phyloP scores from a whole-genome alignment of 2,329 filamentous ascomycete genomes.

The Nigrospora sphaerica region DNA sequence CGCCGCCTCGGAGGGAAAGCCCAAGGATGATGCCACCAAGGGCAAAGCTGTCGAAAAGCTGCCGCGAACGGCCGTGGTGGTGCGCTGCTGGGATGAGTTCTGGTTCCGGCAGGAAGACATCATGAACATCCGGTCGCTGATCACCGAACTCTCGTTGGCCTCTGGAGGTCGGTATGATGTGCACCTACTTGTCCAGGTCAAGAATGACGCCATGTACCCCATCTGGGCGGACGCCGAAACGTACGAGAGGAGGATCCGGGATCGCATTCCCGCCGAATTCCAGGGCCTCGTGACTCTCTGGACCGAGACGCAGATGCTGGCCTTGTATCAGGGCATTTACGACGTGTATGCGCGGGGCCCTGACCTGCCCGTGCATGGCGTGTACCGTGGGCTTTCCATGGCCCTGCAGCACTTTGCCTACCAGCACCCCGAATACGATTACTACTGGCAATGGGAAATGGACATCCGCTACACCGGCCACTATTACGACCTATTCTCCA shows the following conservation, averaged over 20 bases:
- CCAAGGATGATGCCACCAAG: conserved; percentile 2
- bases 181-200: conserved; percentile 79
- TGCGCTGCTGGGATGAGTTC: conserved; percentile 78
- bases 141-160: conserved; percentile 72
- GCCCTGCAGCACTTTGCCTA: conserved; percentile 90
- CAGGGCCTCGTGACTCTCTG: conserved; percentile 82
- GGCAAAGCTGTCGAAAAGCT: conserved; percentile 11
- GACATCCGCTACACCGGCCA: conserved; percentile 86
- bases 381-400: conserved; percentile 90
- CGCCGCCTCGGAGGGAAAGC: not conserved
- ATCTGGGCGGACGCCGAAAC: conserved; percentile 70
- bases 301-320: conserved; percentile 89
- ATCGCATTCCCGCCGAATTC: conserved; percentile 76
- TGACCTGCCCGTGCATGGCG: conserved; percentile 76
- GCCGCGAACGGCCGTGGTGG: conserved; percentile 67
- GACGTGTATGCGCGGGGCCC: conserved; percentile 62
- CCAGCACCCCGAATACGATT: conserved; percentile 81
- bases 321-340: conserved; percentile 81
- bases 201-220: conserved; percentile 64
- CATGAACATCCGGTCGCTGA: conserved; percentile 75
- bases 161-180: conserved; percentile 84
- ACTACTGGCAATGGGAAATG: conserved; percentile 95
- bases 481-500: conserved; percentile 68
- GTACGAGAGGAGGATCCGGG: conserved; percentile 60
- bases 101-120: conserved; percentile 73